A percentile compares a stretch with the other conserved stretches of the same genome.
phyloP scores from a whole-genome alignment of 371 early-diverging fungal species.

The Mucor irregularis region DNA sequence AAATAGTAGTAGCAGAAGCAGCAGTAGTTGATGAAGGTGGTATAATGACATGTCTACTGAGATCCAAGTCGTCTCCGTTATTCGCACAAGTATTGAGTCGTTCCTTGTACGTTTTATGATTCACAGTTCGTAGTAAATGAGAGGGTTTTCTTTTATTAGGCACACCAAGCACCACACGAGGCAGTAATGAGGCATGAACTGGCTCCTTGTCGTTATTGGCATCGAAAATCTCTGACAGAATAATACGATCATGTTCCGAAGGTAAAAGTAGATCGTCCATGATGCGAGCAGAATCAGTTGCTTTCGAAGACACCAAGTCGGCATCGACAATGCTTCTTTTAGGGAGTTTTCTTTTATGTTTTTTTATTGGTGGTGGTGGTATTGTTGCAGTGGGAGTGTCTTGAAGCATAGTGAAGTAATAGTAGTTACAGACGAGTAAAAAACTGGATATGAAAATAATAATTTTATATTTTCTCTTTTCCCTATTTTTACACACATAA shows the following conservation, averaged over 20 bases:
- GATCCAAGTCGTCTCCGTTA: no score
- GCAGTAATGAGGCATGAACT: not conserved
- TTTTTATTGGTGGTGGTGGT: not conserved
- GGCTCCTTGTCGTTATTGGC: not conserved
- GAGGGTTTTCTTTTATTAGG: not conserved
- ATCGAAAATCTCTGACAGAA: constrained; percentile 16
- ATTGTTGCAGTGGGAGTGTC: no score
- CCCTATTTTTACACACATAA: no score
- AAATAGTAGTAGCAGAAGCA: no score
- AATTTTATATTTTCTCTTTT: not conserved
- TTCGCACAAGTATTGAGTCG: no score
- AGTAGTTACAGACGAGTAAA: no score
- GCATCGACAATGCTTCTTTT: constrained; percentile 7
- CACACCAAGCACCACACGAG: not conserved
- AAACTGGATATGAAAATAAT: not conserved
- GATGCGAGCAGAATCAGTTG: not conserved
- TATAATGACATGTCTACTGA: no score
- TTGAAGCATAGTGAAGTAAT: no score
- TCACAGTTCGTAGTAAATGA: not conserved
- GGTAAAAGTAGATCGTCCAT: constrained; percentile 9
- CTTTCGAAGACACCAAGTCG: not conserved
- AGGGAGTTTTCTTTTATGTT: constrained; percentile 12
- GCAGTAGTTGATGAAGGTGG: no score
- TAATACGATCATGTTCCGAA: constrained; percentile 10
- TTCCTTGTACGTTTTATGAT: not conserved